Evolutionary conservation across 2,329 filamentous ascomycete genomes (phyloP), one percentile per base, ranked within the genome.

Genomic region (Akanthomyces dipterigenus): DNA sequence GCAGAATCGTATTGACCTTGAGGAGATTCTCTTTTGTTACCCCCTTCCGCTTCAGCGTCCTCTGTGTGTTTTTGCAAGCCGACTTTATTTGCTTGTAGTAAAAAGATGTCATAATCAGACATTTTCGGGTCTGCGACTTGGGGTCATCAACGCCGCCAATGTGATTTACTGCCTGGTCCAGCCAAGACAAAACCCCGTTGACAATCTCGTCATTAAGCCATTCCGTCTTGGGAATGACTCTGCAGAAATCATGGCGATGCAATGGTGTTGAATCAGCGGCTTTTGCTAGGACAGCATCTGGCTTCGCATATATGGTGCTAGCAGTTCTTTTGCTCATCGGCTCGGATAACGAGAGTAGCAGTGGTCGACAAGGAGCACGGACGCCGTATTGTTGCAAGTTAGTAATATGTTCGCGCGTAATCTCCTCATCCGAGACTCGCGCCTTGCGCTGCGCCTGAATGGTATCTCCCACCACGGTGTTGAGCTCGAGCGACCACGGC

Each of bases 171-270:
- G 80, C 80, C 18, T 79, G 76, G 53, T 86, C 84, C 16, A 91
- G 75, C 68, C 84, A 82, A 31, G 80, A 73, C 28, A 91, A 78
- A 53, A 84, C 83, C 16, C 83, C 83, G 66, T 91, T 90, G 66
- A 93, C 83, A 55, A 89, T 83, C 66, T 90, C 87, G 70, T 93
- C 90, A 65, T 93, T 92, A 7, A 93, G 80, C 89, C 89, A 93
- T 31, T 78, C 78, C 0, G 73, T 78, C 9, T 76, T 71, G 20
- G 77, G 76, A 18, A 88, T 77, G 8, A 92, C 73, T 51, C 81
- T 87, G n/a, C 74, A 76, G 67, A 91, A 87, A 68, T 90, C 88
- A 57, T 84, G 82, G 7, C 68, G 70, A 34, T 68, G 67, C 18
- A 90, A 73, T 14, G 81, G 76, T 3, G 76, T 76, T 1, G 81